phyloP scores from a whole-genome alignment of 2,329 filamentous ascomycete species.

The Diaporthe humulicola region DNA sequence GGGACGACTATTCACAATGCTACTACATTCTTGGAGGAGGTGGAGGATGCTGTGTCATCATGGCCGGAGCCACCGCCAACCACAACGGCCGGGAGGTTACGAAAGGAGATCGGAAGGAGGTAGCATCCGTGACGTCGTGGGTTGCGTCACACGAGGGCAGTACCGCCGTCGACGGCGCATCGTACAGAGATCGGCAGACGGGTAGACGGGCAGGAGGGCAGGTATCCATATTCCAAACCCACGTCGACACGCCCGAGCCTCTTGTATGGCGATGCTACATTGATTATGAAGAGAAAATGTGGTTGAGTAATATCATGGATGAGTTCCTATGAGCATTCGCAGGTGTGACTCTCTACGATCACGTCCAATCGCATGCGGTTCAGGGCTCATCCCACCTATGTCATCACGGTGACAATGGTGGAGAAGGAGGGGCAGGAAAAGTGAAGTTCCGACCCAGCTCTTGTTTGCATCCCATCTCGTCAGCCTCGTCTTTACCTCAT shows the following conservation, averaged over 20 bases:
- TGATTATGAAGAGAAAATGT: not conserved
- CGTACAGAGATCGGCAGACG: not conserved
- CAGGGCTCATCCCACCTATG: not conserved
- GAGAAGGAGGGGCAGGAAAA: not conserved
- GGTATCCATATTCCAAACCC: not conserved
- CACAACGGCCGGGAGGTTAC: slow-evolving; percentile 48
- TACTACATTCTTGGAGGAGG: slow-evolving; percentile 87
- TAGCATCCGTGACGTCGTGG: slow-evolving; percentile 18
- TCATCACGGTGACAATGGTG: not conserved
- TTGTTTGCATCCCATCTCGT: not conserved
- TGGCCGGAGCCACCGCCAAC: slow-evolving; percentile 79
- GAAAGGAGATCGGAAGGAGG: slow-evolving; percentile 48
- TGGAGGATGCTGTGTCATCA: slow-evolving; percentile 86
- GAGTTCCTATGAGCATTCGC: not conserved
- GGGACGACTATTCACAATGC: slow-evolving; percentile 93
- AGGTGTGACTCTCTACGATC: not conserved
- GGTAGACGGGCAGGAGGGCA: not conserved
- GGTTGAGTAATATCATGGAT: not conserved
- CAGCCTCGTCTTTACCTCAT: not conserved
- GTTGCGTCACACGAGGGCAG: not conserved
- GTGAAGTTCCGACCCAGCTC: not conserved
- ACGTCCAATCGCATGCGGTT: not conserved
- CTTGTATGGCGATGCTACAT: not conserved
- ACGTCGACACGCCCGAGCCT: not conserved
- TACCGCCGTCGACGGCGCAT: not conserved